Base-by-base conservation (phyloP, 1,139 yeast species). In the Sugiyamaella neomexicana region DNA sequence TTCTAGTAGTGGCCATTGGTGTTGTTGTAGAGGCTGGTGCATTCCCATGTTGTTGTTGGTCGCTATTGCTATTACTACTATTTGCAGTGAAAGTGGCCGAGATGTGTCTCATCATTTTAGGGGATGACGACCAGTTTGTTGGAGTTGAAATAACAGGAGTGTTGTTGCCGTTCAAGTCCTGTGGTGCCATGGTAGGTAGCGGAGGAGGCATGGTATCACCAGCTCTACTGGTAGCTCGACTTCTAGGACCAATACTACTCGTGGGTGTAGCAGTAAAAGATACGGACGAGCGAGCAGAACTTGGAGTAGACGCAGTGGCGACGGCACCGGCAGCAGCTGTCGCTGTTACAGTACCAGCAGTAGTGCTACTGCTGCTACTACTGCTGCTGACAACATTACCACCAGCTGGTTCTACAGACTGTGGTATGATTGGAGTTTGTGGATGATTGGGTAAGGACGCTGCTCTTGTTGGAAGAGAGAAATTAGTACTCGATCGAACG, bases 151-250 rank as follows among this genome's bases (percentile, higher is more conserved):
- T 36, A 10, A 53, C 36, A 25, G 53, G 25, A n/a, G 39, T 27
- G 38, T 36, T 29, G 16, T 38, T 27, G 38, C 45, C 42, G 31
- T 36, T 47, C 36, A 39, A 31, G 13, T 31, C 50, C 15, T 29
- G 40, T 9, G 57, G 54, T 6, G 55, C 50, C 27, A 52, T 20
- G 17, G 57, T 48, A 10, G 58, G 59, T n/a, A 52, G 45, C 6
- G 52, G 54, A 12, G 53, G 55, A 5, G 56, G 56, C 13, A 56
- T 57, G 13, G 53, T 47, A 41, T 60, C 64, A 36, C 61, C 65
- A 9, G 67, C 66, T 23, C 66, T 55, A 43, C 65, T 61, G 6
- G 66, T 57, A 6, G 66, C 65, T 40, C 66, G 50, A 36, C 62
- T 58, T 13, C 66, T 54, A 8, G 55, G 34, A 2, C 58, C 57